Evolutionary conservation across 768 basidiomycete species (phyloP).

Genomic region (Phlebiopsis gigantea): DNA sequence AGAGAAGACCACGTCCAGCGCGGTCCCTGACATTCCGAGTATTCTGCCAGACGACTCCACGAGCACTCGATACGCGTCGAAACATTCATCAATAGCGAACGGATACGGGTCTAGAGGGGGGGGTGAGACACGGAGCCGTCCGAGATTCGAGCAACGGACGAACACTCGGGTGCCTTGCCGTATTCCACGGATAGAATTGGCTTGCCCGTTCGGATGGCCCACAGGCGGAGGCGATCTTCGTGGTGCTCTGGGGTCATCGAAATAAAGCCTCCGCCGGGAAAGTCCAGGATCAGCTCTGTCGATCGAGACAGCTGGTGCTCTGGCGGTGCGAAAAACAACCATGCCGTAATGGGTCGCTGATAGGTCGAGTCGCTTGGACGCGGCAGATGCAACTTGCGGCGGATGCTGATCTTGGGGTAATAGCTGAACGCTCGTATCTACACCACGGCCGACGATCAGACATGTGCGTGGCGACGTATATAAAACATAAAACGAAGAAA

Average conservation of each 20-base stretch:
- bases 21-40: conserved; percentile 85
- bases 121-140: conserved; percentile 5
- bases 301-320: conserved; percentile 56
- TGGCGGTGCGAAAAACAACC: conserved; percentile 76
- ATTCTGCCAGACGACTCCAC: conserved; percentile 73
- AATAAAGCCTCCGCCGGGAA: conserved; percentile 95
- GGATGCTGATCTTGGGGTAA: conserved; percentile 56
- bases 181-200: conserved; percentile 88
- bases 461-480: background rate
- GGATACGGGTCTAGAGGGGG: conserved; percentile 81
- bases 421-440: conserved; percentile 66
- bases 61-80: conserved; percentile 81
- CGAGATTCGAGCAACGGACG: conserved; percentile 24
- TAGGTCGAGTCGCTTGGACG: conserved; percentile 74
- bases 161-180: conserved; percentile 95
- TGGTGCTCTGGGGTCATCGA: conserved; percentile 96
- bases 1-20: conserved; percentile 71
- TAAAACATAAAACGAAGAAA: background rate
- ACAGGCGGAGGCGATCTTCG: conserved; percentile 84
- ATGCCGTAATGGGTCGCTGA: conserved; percentile 75
- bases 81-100: conserved; percentile 92
- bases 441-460: background rate
- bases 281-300: conserved; percentile 84
- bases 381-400: conserved; percentile 75
- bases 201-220: conserved; percentile 75